These are phyloP conservation scores for Metschnikowia bowlesiae DNA, from an alignment of 805 yeast species.

Conservation along the genomic window DNA sequence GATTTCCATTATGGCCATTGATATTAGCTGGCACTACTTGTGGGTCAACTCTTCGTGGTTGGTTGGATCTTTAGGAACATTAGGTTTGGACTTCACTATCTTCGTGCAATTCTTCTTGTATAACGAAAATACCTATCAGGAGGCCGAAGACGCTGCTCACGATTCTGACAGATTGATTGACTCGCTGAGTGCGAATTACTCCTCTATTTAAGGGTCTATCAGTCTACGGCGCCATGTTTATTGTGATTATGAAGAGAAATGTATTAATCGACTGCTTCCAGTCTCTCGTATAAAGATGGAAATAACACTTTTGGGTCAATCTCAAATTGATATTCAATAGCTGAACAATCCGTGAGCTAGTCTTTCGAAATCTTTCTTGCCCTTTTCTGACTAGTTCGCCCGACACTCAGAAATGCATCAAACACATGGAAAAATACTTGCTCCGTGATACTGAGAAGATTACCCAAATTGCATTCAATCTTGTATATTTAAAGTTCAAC, in stretches of 20 bases:
- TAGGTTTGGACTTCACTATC: conserved; percentile 75
- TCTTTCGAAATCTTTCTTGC: background rate
- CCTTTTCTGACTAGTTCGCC: background rate
- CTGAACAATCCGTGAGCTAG: too few species aligned
- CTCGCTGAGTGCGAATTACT: conserved; percentile 8
- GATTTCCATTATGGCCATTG: conserved; percentile 73
- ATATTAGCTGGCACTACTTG: conserved; percentile 63
- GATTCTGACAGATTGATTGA: conserved; percentile 12
- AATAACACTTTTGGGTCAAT: background rate
- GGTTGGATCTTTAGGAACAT: conserved; percentile 85
- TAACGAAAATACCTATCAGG: conserved; percentile 31
- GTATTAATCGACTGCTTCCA: background rate
- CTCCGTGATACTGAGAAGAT: too few species aligned
- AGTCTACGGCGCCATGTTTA: background rate
- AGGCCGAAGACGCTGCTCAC: background rate
- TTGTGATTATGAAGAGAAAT: background rate
- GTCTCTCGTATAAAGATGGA: background rate
- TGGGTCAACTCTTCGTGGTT: conserved; percentile 88
- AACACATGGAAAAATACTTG: background rate
- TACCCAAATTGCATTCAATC: background rate
- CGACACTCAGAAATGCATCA: background rate
- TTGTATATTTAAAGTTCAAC: background rate
- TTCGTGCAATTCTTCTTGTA: conserved; percentile 83
- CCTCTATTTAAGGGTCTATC: conserved; percentile 4
- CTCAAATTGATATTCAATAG: too few species aligned